Base-by-base conservation (phyloP, 768 basidiomycete genomes). In the Hysterangium stoloniferum region DNA sequence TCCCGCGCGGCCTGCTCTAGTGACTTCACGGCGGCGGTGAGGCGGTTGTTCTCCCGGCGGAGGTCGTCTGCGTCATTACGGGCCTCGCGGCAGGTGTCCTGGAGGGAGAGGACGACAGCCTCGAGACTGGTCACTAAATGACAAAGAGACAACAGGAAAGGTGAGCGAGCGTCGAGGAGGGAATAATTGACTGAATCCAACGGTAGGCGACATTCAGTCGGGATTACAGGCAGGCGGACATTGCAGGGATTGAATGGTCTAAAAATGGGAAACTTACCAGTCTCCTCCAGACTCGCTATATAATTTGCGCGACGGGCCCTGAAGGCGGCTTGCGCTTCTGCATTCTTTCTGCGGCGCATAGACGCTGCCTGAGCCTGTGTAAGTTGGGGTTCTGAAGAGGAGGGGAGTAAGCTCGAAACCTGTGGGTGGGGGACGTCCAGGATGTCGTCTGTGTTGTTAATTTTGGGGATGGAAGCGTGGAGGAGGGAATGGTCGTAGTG, bases 261-360 rank as follows among this genome's bases (percentile, higher is more conserved):
- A 41, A 24, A 37, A 38, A 31, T 36, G 32, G 34, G 38, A 45
- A n/a, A 56, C 69, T 44, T 50, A 71, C 71, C 71, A 71, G 87
- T 87, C 63, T 87, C 87, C 65, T 91, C 88, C 55, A 91, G 77
- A 11, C 86, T 90, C 36, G 84, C 79, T 62, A 91, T 91, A 64
- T 91, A 91, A 66, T 86, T 89, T 43, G 85, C 86, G 57, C 88
- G 76, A 59, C 62, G 63, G 54, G 44, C 40, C 24, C 45, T 43
- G 65, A 89, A 90, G 53, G 86, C 86, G 48, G 88, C 87, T 67
- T 91, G 88, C 2, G 88, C 88, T 62, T 89, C 85, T 31, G 88
- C 88, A 59, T 91, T 91, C 71, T 91, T 91, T 73, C 86, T 54
- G 5, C 54, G 29, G 15, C 54, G 48, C 43, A 52, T 45, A 12